Evolutionary conservation across 108 stramenopile species (phyloP), one percentile per base, ranked within the genome.

Genomic region (Schizochytrium sp.): DNA sequence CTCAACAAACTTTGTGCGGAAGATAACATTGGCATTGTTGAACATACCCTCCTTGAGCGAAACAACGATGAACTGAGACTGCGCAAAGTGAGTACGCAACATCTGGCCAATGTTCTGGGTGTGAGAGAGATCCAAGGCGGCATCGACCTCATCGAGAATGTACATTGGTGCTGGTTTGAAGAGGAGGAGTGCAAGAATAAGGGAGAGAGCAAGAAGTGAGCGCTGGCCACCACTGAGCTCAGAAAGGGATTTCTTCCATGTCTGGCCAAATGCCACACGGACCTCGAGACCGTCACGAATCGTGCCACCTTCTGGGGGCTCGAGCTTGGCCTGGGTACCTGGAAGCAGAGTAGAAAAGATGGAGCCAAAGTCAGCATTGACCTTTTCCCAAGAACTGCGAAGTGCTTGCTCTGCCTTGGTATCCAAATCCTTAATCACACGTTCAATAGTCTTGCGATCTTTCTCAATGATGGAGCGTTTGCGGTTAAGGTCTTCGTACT

Each of bases 111-210:
- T 99, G 91, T 99, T 99, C 91, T 98, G 98, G 17, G 99, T 99
- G 94, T 99, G 99, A 89, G 97, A 97, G 89, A 99, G 94, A 91
- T 99, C 99, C 47, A 99, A 94, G 46, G 99, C 99, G 47, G 98
- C 97, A 88, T 98, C 99, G 42, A 98, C 98, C 91, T 98, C 98
- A 88, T 98, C 99, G 89, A 99, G 92, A 91, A 99, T 99, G 88
- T 99, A 99, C 98, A 99, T 98, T 44, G 99, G 99, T 49, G 99
- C 99, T 42, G 99, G 99, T 92, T 98, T 98, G 94, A 98, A 98
- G 8, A 98, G 94, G 44, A 99, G 95, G 58, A 99, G 90, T 4
- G 98, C 94, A 10, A 99, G 93, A 92, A 99, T 98, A 88, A 99
- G 93, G 10, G 97, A 98, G n/a, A 99, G 94, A 3, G 99, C 98